Evolutionary conservation across 495 filamentous ascomycete species (phyloP).

Genomic region (Penicillium egyptiacum): DNA sequence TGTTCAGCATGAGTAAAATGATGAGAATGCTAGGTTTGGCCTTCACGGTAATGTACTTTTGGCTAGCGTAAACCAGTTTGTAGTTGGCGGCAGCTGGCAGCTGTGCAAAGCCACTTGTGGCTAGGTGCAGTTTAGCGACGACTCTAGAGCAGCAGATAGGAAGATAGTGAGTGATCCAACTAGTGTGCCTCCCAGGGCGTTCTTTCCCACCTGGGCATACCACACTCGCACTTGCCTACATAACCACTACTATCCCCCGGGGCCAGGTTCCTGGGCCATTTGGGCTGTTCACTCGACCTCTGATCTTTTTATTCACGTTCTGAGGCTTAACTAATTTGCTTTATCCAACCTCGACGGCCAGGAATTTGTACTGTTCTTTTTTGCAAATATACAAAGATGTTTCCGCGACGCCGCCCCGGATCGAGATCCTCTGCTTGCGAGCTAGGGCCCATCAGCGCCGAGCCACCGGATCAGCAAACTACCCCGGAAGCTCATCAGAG

Average conservation of each 20-base stretch:
- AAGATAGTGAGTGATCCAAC: no score
- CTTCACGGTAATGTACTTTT: no score
- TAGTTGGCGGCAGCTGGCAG: no score
- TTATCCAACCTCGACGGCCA: no score
- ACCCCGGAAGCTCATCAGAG: background rate
- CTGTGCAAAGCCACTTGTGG: no score
- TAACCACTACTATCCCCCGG: background rate
- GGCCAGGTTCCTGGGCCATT: no score
- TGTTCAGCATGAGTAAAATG: background rate
- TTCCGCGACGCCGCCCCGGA: constrained; percentile 1
- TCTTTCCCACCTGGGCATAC: constrained; percentile 17
- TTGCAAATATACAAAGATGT: background rate
- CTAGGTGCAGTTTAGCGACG: no score
- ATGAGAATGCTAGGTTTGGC: no score
- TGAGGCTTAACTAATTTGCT: background rate
- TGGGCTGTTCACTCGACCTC: background rate
- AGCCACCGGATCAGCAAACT: background rate
- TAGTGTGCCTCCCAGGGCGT: no score
- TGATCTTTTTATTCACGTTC: background rate
- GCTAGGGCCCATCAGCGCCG: background rate
- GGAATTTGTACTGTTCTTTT: background rate
- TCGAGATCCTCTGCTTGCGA: constrained; percentile 3
- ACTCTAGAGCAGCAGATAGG: no score
- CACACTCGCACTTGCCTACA: background rate
- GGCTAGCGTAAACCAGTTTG: no score